Evolutionary conservation across 2,329 filamentous ascomycete genomes (phyloP).

Genomic region (Penicillium sp.): DNA sequence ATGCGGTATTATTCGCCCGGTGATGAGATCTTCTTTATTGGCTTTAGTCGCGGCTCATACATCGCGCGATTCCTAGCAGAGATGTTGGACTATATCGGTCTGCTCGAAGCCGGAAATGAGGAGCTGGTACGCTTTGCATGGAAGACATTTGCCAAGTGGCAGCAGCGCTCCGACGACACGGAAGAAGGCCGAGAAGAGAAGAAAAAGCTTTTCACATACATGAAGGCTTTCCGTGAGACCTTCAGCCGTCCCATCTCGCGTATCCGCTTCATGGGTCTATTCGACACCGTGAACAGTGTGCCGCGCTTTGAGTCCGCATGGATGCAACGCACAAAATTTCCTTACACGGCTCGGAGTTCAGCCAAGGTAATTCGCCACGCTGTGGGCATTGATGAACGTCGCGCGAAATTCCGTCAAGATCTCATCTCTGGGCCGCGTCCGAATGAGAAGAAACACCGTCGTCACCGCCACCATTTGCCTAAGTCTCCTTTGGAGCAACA

Average conservation of each 20-base stretch:
- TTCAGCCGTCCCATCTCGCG: conserved; percentile 71
- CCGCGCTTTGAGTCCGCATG: conserved; percentile 67
- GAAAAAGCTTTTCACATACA: conserved; percentile 62
- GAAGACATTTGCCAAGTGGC: conserved; percentile 52
- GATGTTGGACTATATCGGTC: conserved; percentile 78
- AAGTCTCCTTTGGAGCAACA: conserved; percentile 3
- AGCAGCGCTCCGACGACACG: conserved; percentile 32
- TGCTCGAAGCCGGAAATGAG: conserved; percentile 77
- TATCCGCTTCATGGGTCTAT: conserved; percentile 73
- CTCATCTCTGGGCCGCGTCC: conserved; percentile 48
- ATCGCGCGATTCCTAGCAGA: conserved; percentile 73
- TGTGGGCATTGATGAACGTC: conserved; percentile 55
- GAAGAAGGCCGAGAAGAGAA: conserved; percentile 32
- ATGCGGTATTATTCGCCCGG: conserved; percentile 66
- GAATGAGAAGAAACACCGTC: conserved; percentile 19
- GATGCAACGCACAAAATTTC: conserved; percentile 76
- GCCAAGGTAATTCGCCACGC: conserved; percentile 56
- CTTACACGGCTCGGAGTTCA: conserved; percentile 53
- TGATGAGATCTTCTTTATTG: conserved; percentile 65
- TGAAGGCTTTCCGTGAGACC: conserved; percentile 76
- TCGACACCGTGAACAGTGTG: conserved; percentile 78
- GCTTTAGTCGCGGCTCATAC: conserved; percentile 69
- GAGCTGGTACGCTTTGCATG: conserved; percentile 81
- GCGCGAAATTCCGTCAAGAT: conserved; percentile 58
- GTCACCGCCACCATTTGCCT: conserved; percentile 21